Base-by-base conservation (phyloP, 2,329 filamentous ascomycete species). In the Aspergillus ruber region DNA sequence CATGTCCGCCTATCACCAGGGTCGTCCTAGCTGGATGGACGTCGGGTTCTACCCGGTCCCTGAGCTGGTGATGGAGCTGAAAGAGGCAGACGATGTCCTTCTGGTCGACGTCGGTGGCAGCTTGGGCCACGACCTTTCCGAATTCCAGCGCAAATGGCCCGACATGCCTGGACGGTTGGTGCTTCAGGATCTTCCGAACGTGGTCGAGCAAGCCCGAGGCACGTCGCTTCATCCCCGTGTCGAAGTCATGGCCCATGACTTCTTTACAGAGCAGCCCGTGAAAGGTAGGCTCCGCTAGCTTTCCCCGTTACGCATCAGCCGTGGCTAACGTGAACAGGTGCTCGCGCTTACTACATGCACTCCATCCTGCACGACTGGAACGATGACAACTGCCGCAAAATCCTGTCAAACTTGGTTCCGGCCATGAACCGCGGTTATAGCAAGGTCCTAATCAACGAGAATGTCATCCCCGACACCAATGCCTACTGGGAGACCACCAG, bases 171-270 rank as follows among this genome's bases (percentile, higher is more conserved):
- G 75, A 2, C 61, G 65, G 6, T 60, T 78, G 4, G 56, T 79
- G 1, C 56, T 79, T 0, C 74, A 80, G 51, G 77, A 79, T 49
- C 62, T 74, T 2, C 64, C 69, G 0, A 55, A 62, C 2, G 70
- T 76, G 23, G 46, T 65, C 43, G 51, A 58, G 45, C 46, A 58
- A 17, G 53, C 57, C 25, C 49, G 53, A 38, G 54, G 25, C 44
- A 55, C 35, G 43, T 27, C 50, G 10, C 21, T 52, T 23, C 27
- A 40, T 44, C 17, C 48, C 38, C 33, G 50, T 27, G 58, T 64
- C 13, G 47, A 56, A 48, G 15, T 54, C 4, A 67, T 75, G 61
- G 54, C 57, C 1, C 66, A 77, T 47, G 70, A 77, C 53, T 77
- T 78, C 49, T 69, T 69, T 47, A 72, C 64, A 0, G 63, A 69